Conservation (phyloP, 192 early-diverging fungal genomes). For the Coemansia sp. region DNA sequence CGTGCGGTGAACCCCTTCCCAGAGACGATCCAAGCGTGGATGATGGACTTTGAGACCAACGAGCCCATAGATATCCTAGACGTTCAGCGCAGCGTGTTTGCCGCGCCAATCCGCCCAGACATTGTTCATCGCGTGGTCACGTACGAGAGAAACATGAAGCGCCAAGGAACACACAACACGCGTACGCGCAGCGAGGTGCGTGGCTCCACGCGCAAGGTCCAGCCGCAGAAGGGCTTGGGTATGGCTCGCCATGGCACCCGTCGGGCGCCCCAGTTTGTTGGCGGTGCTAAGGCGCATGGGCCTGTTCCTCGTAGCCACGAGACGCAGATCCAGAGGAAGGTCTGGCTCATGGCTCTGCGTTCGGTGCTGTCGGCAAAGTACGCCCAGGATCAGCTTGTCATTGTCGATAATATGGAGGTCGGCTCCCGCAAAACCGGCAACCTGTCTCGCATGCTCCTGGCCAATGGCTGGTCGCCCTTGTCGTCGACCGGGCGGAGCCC, state of each 20-base stretch:
- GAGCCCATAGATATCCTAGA: conserved; percentile 69
- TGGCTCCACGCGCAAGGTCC: conserved; percentile 76
- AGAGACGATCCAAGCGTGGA: conserved; percentile 67
- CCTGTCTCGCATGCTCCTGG: conserved; percentile 44
- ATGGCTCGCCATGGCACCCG: conserved; percentile 82
- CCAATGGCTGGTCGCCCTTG: conserved; percentile 42
- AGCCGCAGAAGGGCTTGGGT: conserved; percentile 92
- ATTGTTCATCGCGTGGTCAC: conserved; percentile 80
- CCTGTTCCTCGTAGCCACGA: conserved; percentile 82
- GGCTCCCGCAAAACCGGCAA: conserved; percentile 61
- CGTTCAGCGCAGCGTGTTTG: conserved; percentile 74
- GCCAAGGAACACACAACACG: conserved; percentile 82
- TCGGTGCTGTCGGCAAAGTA: conserved; percentile 86
- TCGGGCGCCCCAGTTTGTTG: conserved; percentile 82
- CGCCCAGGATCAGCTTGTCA: conserved; percentile 79
- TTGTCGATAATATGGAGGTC: conserved; percentile 71
- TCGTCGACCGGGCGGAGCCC: conserved; percentile 16
- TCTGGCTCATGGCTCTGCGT: conserved; percentile 81
- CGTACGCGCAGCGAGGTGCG: conserved; percentile 81
- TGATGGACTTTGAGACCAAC: conserved; percentile 73
- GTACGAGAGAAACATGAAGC: conserved; percentile 79
- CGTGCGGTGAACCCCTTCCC: conserved; percentile 37
- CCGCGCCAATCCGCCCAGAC: conserved; percentile 70
- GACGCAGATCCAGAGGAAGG: conserved; percentile 81
- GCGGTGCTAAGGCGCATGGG: conserved; percentile 87